Evolutionary conservation across 225 moss, liverwort and hornwort genomes (phyloP).

Genomic region (Sphagnum tenellum): DNA sequence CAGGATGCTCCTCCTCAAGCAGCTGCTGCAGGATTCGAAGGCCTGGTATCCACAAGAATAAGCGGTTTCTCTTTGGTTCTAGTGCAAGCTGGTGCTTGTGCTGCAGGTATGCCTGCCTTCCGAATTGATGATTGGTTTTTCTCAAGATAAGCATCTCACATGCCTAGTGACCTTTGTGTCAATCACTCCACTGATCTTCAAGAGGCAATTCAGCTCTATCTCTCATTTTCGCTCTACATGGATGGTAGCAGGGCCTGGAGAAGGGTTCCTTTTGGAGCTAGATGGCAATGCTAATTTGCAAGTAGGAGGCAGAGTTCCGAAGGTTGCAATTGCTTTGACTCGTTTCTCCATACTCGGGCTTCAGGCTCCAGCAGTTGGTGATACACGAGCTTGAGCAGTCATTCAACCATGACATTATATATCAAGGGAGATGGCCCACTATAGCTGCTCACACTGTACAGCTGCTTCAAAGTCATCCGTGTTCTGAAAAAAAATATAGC

Average conservation of each 20-base stretch:
- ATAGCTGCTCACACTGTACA: constrained; percentile 39
- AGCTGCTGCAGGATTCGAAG: constrained; percentile 15
- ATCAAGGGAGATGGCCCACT: constrained; percentile 63
- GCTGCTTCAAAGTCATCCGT: constrained; percentile 56
- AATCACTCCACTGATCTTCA: too few relatives aligned
- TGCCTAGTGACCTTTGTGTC: too few relatives aligned
- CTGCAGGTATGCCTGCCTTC: constrained; percentile 27
- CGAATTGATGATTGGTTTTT: too few relatives aligned
- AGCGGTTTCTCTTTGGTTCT: constrained; percentile 71
- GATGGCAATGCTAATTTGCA: constrained; percentile 55
- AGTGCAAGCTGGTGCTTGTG: constrained; percentile 46
- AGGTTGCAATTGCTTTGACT: constrained; percentile 41
- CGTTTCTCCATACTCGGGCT: constrained; percentile 68
- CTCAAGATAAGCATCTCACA: too few relatives aligned
- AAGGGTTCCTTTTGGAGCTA: constrained; percentile 84
- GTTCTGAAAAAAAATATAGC: constrained; percentile 15
- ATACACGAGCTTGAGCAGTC: constrained; percentile 17
- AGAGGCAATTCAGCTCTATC: too few relatives aligned
- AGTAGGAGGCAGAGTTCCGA: constrained; percentile 36
- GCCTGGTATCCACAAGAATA: constrained; percentile 19
- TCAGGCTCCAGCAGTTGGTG: constrained; percentile 55
- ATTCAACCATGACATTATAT: constrained; percentile 23
- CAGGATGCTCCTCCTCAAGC: background rate
- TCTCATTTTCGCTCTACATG: too few relatives aligned
- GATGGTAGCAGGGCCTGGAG: constrained; percentile 15